Evolutionary conservation across 192 early-diverging fungal genomes (phyloP), one percentile per base, ranked within the genome.

Genomic region (Chytriomyces sp.): DNA sequence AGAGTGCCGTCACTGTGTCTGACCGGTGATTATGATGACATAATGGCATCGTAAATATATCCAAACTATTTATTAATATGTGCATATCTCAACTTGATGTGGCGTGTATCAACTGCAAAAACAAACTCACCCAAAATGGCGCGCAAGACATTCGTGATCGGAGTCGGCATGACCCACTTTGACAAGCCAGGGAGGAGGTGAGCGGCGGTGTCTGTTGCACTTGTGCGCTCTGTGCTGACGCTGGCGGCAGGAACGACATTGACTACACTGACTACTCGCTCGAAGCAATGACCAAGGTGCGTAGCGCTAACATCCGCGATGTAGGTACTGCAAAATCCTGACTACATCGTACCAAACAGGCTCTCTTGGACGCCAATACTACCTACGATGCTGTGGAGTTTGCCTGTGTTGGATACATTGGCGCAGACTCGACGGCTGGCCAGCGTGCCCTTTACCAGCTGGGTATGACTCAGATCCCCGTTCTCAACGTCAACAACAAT

Each of bases 401-500:
- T 60, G 79, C 82, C 16, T 80, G 80, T 26, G 81, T 62, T 7
- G 62, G 76, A n/a, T 84, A 74, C 75, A 50, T 26, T 49, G 50
- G 43, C 28, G 80, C 88, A 60, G 91, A 92, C 73, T 86, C 84
- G 10, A 92, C 91, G 11, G 86, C 84, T 48, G 92, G 91, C 44
- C 92, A 93, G 80, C 86, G 92, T 43, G 88, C 85, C 3, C 72
- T 93, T 23, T 92, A 92, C 74, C 91, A 91, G 77, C 82, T 92
- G 16, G 91, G 91, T n/a, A 87, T 92, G 86, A 90, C 89, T 16
- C 90, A 91, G 72, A 91, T 91, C 64, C 90, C 90, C 16, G 84
- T 85, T 81, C 81, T 86, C 75, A 93, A 93, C 68, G 90, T 91
- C 68, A 92, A 92, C 83, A 93, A 93, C 87, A 49, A 91, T 79